Conservation (phyloP, 495 filamentous ascomycete genomes). For the Aspergillus carlsbadensis region DNA sequence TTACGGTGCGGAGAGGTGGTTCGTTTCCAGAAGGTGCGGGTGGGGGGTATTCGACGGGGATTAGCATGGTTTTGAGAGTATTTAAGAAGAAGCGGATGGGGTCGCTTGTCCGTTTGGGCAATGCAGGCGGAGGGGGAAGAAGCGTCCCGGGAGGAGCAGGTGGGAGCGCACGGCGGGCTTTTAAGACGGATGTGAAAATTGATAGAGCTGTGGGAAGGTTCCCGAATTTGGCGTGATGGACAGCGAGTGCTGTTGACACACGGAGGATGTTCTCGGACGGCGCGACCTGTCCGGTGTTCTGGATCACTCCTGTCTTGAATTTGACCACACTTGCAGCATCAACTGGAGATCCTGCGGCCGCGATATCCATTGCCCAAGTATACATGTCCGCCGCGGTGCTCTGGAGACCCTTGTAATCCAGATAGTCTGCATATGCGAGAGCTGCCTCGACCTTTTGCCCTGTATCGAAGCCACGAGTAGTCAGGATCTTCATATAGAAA, state of each 20-base stretch:
- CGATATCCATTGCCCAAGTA: slow-evolving; percentile 69
- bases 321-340: slow-evolving; percentile 55
- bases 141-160: slow-evolving; percentile 23
- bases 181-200: slow-evolving; percentile 82
- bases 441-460: slow-evolving; percentile 76
- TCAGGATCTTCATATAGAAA: slow-evolving; percentile 77
- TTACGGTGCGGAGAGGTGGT: slow-evolving; percentile 56
- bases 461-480: slow-evolving; percentile 69
- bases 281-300: slow-evolving; percentile 43
- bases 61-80: slow-evolving; percentile 40
- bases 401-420: slow-evolving; percentile 69
- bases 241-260: slow-evolving; percentile 72
- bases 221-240: slow-evolving; percentile 67
- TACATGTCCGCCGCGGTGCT: slow-evolving; percentile 67
- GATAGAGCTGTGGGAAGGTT: slow-evolving; percentile 67
- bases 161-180: slow-evolving; percentile 58
- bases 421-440: slow-evolving; percentile 76
- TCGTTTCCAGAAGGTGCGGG: slow-evolving; percentile 64
- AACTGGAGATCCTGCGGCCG: slow-evolving; percentile 47
- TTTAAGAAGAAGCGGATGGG: slow-evolving; percentile 40
- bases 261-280: slow-evolving; percentile 71
- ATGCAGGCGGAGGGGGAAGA: slow-evolving; percentile 47
- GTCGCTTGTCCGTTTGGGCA: slow-evolving; percentile 57
- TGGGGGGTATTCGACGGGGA: slow-evolving; percentile 60
- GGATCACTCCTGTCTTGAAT: slow-evolving; percentile 57